Base-by-base conservation (phyloP, 2,329 filamentous ascomycete species). In the Colletotrichum echinochloae region DNA sequence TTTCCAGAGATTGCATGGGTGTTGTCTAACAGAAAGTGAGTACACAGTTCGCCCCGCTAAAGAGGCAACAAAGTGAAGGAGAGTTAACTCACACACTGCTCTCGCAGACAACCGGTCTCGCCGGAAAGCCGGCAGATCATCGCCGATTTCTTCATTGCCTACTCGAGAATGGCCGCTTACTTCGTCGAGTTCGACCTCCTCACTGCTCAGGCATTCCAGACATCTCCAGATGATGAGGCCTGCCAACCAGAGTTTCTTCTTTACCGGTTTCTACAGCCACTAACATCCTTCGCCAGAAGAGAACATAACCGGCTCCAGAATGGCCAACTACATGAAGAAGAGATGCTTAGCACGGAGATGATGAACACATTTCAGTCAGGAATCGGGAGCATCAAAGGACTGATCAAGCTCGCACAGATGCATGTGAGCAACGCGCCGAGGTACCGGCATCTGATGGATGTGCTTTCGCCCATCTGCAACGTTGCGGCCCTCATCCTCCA, bases 1-100 rank as follows among this genome's bases (percentile, higher is more conserved):
- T 81, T 91, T 33, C 87, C 89, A 0, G 84, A 86, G 0, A 74
- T 90, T 12, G 79, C 89, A 23, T 82, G 78, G 76, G 76, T 76
- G 11, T 74, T 85, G 28, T 78, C 74, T 56, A 76, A 74, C 18
- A 71, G 68, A 56, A 71, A 68, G 71, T 72, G 3, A 51, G 71
- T 63, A 20, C 20, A 51, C 5, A 12, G 28, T 23, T 39, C 41
- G 9, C 9, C 8, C 23, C 30, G 41, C n/a, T 20, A 26, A 1
- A 30, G 16, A 35, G 33, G 12, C 5, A 16, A 37, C 8, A 23
- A 23, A 23, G 18, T n/a, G n/a, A 46, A 23, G 2, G 20, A 23
- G n/a, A 46, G 16, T n/a, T 20, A 30, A n/a, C n/a, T n/a, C 52
- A 62, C n/a, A 62, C 46, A 23, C 14, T 30, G 33, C 9, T n/a